Conservation (phyloP, 2,329 filamentous ascomycete species). For the Zarea fungicola region DNA sequence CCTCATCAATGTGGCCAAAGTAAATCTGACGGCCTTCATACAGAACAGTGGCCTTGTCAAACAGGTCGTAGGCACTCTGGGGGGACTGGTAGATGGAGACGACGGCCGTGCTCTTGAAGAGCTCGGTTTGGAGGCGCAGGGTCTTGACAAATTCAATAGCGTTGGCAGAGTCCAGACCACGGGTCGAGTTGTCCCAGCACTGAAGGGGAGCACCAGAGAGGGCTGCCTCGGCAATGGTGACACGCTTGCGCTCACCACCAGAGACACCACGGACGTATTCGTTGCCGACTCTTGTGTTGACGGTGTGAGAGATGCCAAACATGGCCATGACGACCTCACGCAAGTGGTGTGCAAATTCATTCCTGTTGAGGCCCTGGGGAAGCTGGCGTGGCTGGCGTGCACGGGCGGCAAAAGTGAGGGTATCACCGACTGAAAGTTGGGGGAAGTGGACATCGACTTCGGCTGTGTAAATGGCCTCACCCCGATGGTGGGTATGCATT, state of each 20-base stretch:
- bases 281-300: constrained; percentile 69
- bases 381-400: constrained; percentile 57
- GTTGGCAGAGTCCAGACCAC: constrained; percentile 70
- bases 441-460: constrained; percentile 78
- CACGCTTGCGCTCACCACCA: constrained; percentile 67
- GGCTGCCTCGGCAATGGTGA: constrained; percentile 57
- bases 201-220: constrained; percentile 57
- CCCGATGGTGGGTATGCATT: constrained; percentile 69
- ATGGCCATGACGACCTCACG: constrained; percentile 40
- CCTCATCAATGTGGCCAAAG: constrained; percentile 55
- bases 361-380: constrained; percentile 48
- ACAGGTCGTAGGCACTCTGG: constrained; percentile 58
- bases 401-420: constrained; percentile 66
- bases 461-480: constrained; percentile 78
- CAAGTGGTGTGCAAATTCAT: constrained; percentile 52
- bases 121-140: constrained; percentile 60
- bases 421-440: constrained; percentile 67
- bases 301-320: constrained; percentile 45
- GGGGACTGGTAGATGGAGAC: constrained; percentile 72
- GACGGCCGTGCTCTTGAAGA: constrained; percentile 59
- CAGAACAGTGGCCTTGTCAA: constrained; percentile 54
- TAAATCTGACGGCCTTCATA: constrained; percentile 60
- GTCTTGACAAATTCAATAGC: constrained; percentile 71
- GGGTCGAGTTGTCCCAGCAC: constrained; percentile 67
- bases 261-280: constrained; percentile 71